phyloP scores from a whole-genome alignment of 2,329 filamentous ascomycete species.

The Aspergillus arachidicola region DNA sequence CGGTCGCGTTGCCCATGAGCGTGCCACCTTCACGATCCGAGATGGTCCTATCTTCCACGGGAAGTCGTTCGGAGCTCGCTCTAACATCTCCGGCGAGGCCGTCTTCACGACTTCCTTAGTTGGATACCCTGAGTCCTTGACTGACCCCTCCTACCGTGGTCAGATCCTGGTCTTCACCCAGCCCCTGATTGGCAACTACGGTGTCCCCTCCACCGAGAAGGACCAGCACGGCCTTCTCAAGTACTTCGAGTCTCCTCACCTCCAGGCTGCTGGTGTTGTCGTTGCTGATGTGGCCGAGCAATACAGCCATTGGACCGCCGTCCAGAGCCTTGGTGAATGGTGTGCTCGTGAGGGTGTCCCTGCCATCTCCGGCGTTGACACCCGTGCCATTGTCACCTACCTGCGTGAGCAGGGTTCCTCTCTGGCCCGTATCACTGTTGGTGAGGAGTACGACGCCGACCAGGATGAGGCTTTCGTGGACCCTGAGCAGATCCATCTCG shows the following conservation, averaged over 20 bases:
- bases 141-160: slow-evolving; percentile 68
- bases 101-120: slow-evolving; percentile 98
- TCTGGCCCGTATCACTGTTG: slow-evolving; percentile 88
- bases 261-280: slow-evolving; percentile 93
- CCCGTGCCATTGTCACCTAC: slow-evolving; percentile 91
- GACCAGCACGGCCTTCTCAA: slow-evolving; percentile 90
- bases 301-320: slow-evolving; percentile 98
- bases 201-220: slow-evolving; percentile 81
- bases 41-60: slow-evolving; percentile 96
- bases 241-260: slow-evolving; percentile 97
- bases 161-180: slow-evolving; percentile 99
- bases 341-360: slow-evolving; percentile 95
- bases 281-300: slow-evolving; percentile 91
- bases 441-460: slow-evolving; percentile 97
- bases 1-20: slow-evolving; percentile 70
- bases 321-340: slow-evolving; percentile 91
- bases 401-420: slow-evolving; percentile 97
- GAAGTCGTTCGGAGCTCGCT: slow-evolving; percentile 93
- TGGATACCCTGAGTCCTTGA: slow-evolving; percentile 90
- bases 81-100: slow-evolving; percentile 95
- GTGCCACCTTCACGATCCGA: slow-evolving; percentile 93
- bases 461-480: slow-evolving; percentile 96
- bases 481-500: slow-evolving; percentile 93
- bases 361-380: slow-evolving; percentile 95
- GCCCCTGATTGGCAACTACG: slow-evolving; percentile 97